These are phyloP conservation scores for Metschnikowia anglica DNA, from an alignment of 805 yeast genomes.

Conservation along the genomic window DNA sequence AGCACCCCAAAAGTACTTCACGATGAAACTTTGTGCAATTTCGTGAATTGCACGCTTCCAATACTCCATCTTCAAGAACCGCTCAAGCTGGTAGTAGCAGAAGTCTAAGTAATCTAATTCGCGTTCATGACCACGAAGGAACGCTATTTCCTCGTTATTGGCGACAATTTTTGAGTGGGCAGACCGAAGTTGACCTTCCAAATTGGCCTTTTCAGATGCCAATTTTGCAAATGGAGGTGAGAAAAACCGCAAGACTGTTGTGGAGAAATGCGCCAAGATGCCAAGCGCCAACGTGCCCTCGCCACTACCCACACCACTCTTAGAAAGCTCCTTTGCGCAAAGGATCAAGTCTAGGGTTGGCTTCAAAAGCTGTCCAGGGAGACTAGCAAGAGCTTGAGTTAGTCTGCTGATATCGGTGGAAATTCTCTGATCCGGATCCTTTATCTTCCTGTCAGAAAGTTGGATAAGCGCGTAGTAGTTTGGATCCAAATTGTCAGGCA, in stretches of 20 bases:
- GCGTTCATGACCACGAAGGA: constrained; percentile 74
- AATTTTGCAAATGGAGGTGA: constrained; percentile 89
- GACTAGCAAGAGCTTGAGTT: constrained; percentile 64
- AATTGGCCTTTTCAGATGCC: constrained; percentile 69
- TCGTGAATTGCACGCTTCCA: constrained; percentile 78
- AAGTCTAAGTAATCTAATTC: constrained; percentile 77
- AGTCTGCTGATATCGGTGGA: constrained; percentile 78
- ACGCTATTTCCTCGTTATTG: constrained; percentile 83
- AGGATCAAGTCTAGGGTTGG: constrained; percentile 77
- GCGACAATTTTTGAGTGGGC: constrained; percentile 78
- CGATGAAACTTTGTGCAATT: constrained; percentile 81
- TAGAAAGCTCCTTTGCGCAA: constrained; percentile 75
- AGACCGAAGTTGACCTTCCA: constrained; percentile 83
- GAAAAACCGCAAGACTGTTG: constrained; percentile 65
- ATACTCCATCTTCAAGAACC: constrained; percentile 72
- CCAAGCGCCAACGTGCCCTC: constrained; percentile 82
- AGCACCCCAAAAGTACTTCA: constrained; percentile 95
- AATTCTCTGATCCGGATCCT: constrained; percentile 80
- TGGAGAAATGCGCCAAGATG: constrained; percentile 75
- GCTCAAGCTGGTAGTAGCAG: constrained; percentile 76
- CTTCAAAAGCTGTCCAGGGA: constrained; percentile 81
- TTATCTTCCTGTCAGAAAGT: constrained; percentile 48
- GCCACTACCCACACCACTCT: constrained; percentile 64
- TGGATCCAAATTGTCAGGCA: constrained; percentile 67
- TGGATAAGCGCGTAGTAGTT: constrained; percentile 74